These are phyloP conservation scores for Fonsecaea erecta DNA, from an alignment of 2,329 filamentous ascomycete species.

Conservation along the genomic window DNA sequence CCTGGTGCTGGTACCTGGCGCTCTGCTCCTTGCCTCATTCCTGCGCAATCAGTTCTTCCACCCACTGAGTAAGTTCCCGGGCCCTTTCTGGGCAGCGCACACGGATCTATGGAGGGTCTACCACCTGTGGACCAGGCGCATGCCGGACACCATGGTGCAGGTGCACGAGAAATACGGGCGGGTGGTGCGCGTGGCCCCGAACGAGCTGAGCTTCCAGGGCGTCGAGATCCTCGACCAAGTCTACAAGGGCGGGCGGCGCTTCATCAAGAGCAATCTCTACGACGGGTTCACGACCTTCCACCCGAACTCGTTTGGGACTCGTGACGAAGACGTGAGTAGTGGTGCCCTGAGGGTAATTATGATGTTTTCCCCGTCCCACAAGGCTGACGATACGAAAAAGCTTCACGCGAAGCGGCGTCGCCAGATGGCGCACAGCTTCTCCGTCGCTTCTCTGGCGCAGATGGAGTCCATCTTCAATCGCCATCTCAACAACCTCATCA, in stretches of 20 bases:
- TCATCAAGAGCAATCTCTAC: slow-evolving; percentile 23
- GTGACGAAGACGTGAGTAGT: slow-evolving; percentile 22
- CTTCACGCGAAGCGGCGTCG: slow-evolving; percentile 24
- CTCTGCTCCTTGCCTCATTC: slow-evolving; percentile 8
- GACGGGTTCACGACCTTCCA: slow-evolving; percentile 26
- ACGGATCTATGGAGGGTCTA: slow-evolving; percentile 46
- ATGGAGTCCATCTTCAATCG: slow-evolving; percentile 28
- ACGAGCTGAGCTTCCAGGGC: slow-evolving; percentile 59
- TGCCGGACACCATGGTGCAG: slow-evolving; percentile 39
- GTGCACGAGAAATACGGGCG: slow-evolving; percentile 28
- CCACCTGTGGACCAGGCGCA: slow-evolving; percentile 46
- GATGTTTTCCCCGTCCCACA: not conserved
- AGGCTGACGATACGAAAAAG: slow-evolving; percentile 10
- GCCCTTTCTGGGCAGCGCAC: slow-evolving; percentile 45
- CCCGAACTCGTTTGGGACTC: slow-evolving; percentile 26
- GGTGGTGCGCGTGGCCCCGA: slow-evolving; percentile 27
- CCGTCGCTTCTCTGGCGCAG: slow-evolving; percentile 20
- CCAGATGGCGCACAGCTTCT: slow-evolving; percentile 30
- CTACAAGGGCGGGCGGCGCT: slow-evolving; percentile 35
- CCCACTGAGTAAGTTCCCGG: slow-evolving; percentile 46
- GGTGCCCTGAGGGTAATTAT: too few relatives aligned
- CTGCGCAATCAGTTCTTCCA: slow-evolving; percentile 40
- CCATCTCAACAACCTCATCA: slow-evolving; percentile 21
- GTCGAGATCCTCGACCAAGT: slow-evolving; percentile 62
- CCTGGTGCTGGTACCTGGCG: not conserved